Evolutionary conservation across 495 filamentous ascomycete genomes (phyloP).

Genomic region (Penicillium canariense): DNA sequence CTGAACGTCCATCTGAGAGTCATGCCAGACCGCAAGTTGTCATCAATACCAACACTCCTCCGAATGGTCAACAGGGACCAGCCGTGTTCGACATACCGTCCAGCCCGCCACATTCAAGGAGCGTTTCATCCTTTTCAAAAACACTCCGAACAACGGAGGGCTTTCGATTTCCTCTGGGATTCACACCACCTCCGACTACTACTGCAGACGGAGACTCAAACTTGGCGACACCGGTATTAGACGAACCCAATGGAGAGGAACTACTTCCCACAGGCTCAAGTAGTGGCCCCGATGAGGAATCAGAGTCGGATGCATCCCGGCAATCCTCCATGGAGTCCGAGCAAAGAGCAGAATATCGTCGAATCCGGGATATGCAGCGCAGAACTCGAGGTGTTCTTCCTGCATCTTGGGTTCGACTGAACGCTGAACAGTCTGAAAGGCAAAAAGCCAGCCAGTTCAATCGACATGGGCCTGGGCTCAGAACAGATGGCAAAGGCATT

Average conservation of each 20-base stretch:
- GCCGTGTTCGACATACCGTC: conserved; percentile 34
- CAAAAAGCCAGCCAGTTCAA: conserved; percentile 25
- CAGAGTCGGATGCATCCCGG: conserved; percentile 20
- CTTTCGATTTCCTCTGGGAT: conserved; percentile 43
- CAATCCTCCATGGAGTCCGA: conserved; percentile 10
- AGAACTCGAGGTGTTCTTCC: conserved; percentile 83
- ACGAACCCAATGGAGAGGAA: conserved; percentile 8
- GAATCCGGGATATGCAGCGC: conserved; percentile 43
- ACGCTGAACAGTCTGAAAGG: conserved; percentile 48
- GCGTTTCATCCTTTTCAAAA: conserved; percentile 25
- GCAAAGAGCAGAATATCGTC: conserved; percentile 23
- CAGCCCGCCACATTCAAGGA: conserved; percentile 43
- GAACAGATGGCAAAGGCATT: conserved; percentile 42
- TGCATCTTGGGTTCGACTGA: conserved; percentile 83
- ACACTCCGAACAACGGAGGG: conserved; percentile 18
- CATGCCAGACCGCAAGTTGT: conserved; percentile 24
- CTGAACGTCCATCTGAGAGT: conserved; percentile 2
- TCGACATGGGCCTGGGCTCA: conserved; percentile 14
- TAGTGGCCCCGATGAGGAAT: conserved; percentile 21
- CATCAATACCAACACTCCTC: conserved; percentile 21
- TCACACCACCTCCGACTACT: conserved; percentile 34
- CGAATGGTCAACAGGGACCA: conserved; percentile 1
- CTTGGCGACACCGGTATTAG: conserved; percentile 3
- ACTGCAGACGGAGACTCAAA: conserved; percentile 32
- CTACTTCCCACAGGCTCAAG: conserved; percentile 6